Base-by-base conservation (phyloP, 495 filamentous ascomycete genomes). In the Lasiosphaeria hispida region DNA sequence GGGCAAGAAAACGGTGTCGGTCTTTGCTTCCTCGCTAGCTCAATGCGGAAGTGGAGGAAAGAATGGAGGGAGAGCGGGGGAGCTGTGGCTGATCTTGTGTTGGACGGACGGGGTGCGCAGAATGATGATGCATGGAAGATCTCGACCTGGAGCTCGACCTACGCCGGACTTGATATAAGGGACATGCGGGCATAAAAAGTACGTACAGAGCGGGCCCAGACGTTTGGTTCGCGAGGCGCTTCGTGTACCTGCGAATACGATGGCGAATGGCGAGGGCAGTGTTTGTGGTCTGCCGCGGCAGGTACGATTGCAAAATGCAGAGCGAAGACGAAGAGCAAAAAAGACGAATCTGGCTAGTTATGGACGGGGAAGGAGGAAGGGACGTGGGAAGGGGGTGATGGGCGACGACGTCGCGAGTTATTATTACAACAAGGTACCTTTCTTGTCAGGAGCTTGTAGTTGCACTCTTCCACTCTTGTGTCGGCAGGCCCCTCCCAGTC, bases 51-150 rank as follows among this genome's bases (percentile, higher is more conserved):
- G 49, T 30, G 35, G 49, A 52, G 49, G 30, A 40, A 15, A 15
- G 14, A 34, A 11, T 15, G 49, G 11, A 37, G 17, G 49, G 49
- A 37, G 35, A 23, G 34, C 10, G 34, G 38, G 52, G 52, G 39
- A 14, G 52, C 38, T 55, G 52, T 55, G 52, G 52, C 52, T 55
- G 52, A 34, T 55, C 8, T 39, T 42, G 39, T 17, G 14, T 9
- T 13, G 36, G 49, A 53, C 49, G 49, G 49, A 39, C 9, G 49
- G 49, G 38, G 52, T 44, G 52, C 43, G 52, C 36, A 42, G 15
- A 44, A 33, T 36, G 34, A n/a, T 19, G 38, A 5, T 30, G 23
- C 23, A 30, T 30, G 23, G 23, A 30, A 5, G 23, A 30, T 30
- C 23, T 30, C 23, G 23, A 30, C 2, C 23, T 30, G 23, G 23